Evolutionary conservation across 306 rosid genomes (phyloP).

Genomic region (Begonia fuchsioides): DNA sequence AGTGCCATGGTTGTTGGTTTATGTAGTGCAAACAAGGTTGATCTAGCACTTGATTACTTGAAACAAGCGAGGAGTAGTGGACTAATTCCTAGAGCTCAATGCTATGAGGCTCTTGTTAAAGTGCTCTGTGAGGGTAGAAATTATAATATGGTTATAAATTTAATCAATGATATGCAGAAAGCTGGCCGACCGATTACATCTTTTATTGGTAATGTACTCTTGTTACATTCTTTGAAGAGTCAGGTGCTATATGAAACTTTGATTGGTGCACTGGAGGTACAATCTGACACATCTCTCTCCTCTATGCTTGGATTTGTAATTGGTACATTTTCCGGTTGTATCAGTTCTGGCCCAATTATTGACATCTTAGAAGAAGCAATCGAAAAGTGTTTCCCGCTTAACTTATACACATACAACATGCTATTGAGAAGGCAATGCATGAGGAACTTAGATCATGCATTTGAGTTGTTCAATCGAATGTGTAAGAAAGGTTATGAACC

Average conservation of each 20-base stretch:
- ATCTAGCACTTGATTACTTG: conserved; percentile 27
- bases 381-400: conserved; percentile 49
- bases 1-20: conserved; percentile 30
- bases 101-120: conserved; percentile 48
- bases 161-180: conserved; percentile 38
- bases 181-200: conserved; percentile 50
- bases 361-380: conserved; percentile 41
- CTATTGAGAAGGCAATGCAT: conserved; percentile 34
- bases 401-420: conserved; percentile 52
- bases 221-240: conserved; percentile 32
- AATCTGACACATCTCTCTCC: conserved; percentile 20
- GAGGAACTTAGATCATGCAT: conserved; percentile 33
- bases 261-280: conserved; percentile 24
- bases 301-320: conserved; percentile 35
- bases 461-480: conserved; percentile 38
- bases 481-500: conserved; percentile 45
- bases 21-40: conserved; percentile 25
- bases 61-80: conserved; percentile 26
- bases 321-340: conserved; percentile 48
- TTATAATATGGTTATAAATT: conserved; percentile 31
- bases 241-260: conserved; percentile 33
- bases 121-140: conserved; percentile 22
- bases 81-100: conserved; percentile 34
- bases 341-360: conserved; percentile 16
- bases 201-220: conserved; percentile 52